Evolutionary conservation across 208 protist genomes (phyloP).

Genomic region (Trypanosoma melophagium): DNA sequence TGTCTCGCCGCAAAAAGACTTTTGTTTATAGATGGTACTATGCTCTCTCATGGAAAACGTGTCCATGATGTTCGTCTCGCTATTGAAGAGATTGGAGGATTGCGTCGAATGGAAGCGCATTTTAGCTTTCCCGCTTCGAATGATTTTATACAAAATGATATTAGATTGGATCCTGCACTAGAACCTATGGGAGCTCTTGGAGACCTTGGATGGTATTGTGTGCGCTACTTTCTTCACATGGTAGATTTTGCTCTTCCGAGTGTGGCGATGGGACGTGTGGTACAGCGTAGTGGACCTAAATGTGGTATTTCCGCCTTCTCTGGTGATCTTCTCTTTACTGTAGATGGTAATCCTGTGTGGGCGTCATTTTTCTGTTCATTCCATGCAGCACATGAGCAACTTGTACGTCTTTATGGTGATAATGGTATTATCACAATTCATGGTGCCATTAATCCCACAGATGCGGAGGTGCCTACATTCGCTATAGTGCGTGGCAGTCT

Average conservation of each 20-base stretch:
- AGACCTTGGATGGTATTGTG: slow-evolving; percentile 79
- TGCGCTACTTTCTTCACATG: slow-evolving; percentile 67
- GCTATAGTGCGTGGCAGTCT: slow-evolving; percentile 22
- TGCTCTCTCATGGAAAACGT: slow-evolving; percentile 55
- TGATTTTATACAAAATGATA: slow-evolving; percentile 54
- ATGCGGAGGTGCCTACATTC: slow-evolving; percentile 39
- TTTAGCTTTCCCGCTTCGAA: slow-evolving; percentile 51
- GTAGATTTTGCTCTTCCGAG: slow-evolving; percentile 56
- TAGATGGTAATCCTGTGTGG: slow-evolving; percentile 30
- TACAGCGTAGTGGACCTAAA: slow-evolving; percentile 35
- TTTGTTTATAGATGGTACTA: slow-evolving; percentile 73
- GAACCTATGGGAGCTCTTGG: slow-evolving; percentile 70
- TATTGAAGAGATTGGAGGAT: slow-evolving; percentile 33
- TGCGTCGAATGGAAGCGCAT: slow-evolving; percentile 51
- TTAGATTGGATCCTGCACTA: slow-evolving; percentile 53
- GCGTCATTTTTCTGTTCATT: slow-evolving; percentile 70
- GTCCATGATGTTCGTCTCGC: slow-evolving; percentile 44
- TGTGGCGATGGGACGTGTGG: slow-evolving; percentile 47
- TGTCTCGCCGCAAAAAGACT: slow-evolving; percentile 41
- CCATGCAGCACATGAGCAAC: slow-evolving; percentile 51
- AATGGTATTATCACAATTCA: slow-evolving; percentile 54
- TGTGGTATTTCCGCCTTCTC: slow-evolving; percentile 66
- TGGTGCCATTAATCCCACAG: slow-evolving; percentile 63
- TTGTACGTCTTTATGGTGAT: slow-evolving; percentile 45
- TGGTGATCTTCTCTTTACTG: slow-evolving; percentile 49